A percentile compares a stretch with the other conserved stretches of the same genome.
Conservation (phyloP, 306 rosid species). For the Castanospermum australe region DNA sequence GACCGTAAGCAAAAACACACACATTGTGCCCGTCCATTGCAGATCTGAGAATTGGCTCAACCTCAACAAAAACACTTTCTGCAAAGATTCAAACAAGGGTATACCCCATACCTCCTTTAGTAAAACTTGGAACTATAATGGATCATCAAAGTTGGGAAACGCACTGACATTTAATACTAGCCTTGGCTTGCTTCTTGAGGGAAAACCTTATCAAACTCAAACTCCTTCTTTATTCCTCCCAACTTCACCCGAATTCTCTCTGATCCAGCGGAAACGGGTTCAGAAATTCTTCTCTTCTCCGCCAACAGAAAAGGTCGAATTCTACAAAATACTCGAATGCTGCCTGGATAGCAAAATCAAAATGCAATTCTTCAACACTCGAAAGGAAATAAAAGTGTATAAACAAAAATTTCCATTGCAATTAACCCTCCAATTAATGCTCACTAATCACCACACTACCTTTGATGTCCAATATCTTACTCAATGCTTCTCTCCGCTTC, state of each 20-base stretch:
- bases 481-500: slow-evolving; percentile 76
- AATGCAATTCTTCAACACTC: slow-evolving; percentile 20
- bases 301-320: slow-evolving; percentile 58
- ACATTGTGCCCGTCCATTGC: slow-evolving; percentile 92
- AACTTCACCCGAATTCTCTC: slow-evolving; percentile 67
- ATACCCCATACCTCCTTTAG: slow-evolving; percentile 18
- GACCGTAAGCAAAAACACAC: slow-evolving; percentile 88
- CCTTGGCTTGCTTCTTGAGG: slow-evolving; percentile 80
- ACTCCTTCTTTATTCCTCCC: slow-evolving; percentile 68
- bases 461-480: slow-evolving; percentile 84
- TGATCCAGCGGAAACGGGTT: slow-evolving; percentile 55
- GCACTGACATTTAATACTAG: slow-evolving; percentile 39
- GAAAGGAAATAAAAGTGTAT: neutral
- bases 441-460: slow-evolving; percentile 40
- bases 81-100: slow-evolving; percentile 35
- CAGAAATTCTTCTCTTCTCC: slow-evolving; percentile 48
- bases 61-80: slow-evolving; percentile 81
- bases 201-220: slow-evolving; percentile 83
- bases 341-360: slow-evolving; percentile 59
- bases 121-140: neutral
- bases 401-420: neutral
- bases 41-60: slow-evolving; percentile 85
- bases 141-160: slow-evolving; percentile 20
- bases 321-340: slow-evolving; percentile 84
- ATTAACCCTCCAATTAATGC: neutral